Percentiles rank a stretch among this genome's conserved stretches.
Evolutionary conservation across 106 monocot species (phyloP).

Genomic region (Alisma plantagoaquatica): DNA sequence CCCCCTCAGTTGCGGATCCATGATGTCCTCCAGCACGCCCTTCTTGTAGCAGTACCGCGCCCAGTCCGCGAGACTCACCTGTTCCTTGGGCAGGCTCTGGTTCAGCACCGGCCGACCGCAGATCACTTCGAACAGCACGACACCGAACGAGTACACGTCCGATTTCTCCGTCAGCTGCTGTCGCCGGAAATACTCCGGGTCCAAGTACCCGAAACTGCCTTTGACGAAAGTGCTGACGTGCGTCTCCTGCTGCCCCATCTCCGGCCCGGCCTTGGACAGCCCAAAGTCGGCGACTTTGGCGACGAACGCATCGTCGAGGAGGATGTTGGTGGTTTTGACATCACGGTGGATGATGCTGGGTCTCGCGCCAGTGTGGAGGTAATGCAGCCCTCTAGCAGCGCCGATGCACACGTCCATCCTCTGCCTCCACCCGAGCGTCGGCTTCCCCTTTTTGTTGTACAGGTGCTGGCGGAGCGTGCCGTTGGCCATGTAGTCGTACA

Average conservation of each 20-base stretch:
- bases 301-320: constrained; percentile 63
- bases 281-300: constrained; percentile 83
- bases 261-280: constrained; percentile 53
- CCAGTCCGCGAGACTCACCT: constrained; percentile 74
- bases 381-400: constrained; percentile 69
- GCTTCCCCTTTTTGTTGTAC: constrained; percentile 56
- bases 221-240: constrained; percentile 87
- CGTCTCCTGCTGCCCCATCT: constrained; percentile 34
- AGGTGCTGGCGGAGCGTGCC: constrained; percentile 72
- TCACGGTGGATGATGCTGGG: constrained; percentile 79
- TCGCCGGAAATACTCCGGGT: constrained; percentile 74
- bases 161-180: constrained; percentile 85
- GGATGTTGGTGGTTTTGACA: constrained; percentile 86
- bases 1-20: constrained; percentile 50
- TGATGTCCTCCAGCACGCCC: constrained; percentile 51
- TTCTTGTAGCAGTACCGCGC: constrained; percentile 60
- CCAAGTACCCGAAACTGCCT: constrained; percentile 77
- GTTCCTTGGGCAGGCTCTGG: constrained; percentile 46
- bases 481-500: constrained; percentile 51
- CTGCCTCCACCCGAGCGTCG: constrained; percentile 73
- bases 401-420: constrained; percentile 90
- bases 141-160: constrained; percentile 76
- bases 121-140: constrained; percentile 70
- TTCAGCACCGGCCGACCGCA: constrained; percentile 57
- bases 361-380: constrained; percentile 84